A percentile compares a stretch with the other conserved stretches of the same genome.
Evolutionary conservation across 2,329 filamentous ascomycete genomes (phyloP).

Genomic region (Fonsecaea nubica): DNA sequence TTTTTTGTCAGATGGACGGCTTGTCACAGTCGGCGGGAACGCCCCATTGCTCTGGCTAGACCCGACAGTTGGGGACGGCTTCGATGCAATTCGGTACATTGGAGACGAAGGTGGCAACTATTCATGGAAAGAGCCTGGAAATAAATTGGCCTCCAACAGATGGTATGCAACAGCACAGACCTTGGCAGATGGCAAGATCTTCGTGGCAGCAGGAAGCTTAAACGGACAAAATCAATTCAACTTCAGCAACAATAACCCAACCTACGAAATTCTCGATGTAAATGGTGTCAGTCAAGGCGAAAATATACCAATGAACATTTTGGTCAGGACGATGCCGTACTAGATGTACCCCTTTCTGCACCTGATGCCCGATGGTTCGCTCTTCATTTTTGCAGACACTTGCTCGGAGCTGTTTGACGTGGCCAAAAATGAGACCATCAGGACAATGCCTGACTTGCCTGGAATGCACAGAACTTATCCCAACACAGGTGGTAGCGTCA

Average conservation of each 20-base stretch:
- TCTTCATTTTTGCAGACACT: slow-evolving; percentile 65
- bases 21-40: slow-evolving; percentile 65
- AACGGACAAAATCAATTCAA: slow-evolving; percentile 64
- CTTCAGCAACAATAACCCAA: slow-evolving; percentile 66
- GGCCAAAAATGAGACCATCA: slow-evolving; percentile 52
- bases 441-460: slow-evolving; percentile 59
- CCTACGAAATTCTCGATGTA: slow-evolving; percentile 64
- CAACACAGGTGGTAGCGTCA: slow-evolving; percentile 65
- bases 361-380: slow-evolving; percentile 61
- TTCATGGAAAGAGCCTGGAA: slow-evolving; percentile 64
- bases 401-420: slow-evolving; percentile 64
- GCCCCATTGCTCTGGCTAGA: slow-evolving; percentile 62
- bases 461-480: slow-evolving; percentile 66
- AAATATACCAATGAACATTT: slow-evolving; percentile 60
- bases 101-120: slow-evolving; percentile 54
- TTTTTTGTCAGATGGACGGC: slow-evolving; percentile 64
- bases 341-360: slow-evolving; percentile 71
- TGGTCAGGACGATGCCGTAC: slow-evolving; percentile 65
- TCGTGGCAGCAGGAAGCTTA: slow-evolving; percentile 66
- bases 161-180: slow-evolving; percentile 69
- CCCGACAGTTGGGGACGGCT: slow-evolving; percentile 65
- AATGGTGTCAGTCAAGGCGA: slow-evolving; percentile 56
- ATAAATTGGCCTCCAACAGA: slow-evolving; percentile 60
- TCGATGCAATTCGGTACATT: slow-evolving; percentile 64
- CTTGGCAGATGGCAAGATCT: slow-evolving; percentile 62